Conservation (phyloP, 2,329 filamentous ascomycete genomes). For the Sarocladium brachiariae region DNA sequence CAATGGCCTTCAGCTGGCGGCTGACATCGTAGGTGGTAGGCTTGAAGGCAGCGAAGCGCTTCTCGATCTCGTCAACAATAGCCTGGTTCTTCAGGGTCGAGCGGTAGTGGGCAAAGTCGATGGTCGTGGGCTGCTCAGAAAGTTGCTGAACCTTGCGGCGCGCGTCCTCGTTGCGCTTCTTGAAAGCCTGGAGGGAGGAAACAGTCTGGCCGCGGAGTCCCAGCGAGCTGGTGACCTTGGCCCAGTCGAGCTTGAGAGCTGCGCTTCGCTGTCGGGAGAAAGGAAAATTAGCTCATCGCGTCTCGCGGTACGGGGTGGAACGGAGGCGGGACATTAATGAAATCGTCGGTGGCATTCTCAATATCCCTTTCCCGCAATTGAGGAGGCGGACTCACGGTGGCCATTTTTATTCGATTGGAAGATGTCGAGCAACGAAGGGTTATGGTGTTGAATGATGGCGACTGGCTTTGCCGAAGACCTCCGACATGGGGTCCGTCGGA, state of each 20-base stretch:
- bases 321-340: background rate
- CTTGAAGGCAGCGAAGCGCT: slow-evolving; percentile 87
- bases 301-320: slow-evolving; percentile 14
- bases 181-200: slow-evolving; percentile 87
- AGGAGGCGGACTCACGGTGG: slow-evolving; percentile 52
- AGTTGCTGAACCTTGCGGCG: slow-evolving; percentile 87
- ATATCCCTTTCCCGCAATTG: slow-evolving; percentile 21
- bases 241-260: slow-evolving; percentile 99
- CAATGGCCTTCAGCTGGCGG: slow-evolving; percentile 96
- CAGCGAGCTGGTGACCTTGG: slow-evolving; percentile 86
- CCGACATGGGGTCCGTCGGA: slow-evolving; percentile 17
- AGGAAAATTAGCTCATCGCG: slow-evolving; percentile 49
- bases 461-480: slow-evolving; percentile 36
- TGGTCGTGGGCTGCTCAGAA: slow-evolving; percentile 71
- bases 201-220: slow-evolving; percentile 95
- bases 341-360: slow-evolving; percentile 1
- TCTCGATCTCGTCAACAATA: slow-evolving; percentile 94
- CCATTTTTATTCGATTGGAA: slow-evolving; percentile 54
- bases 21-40: slow-evolving; percentile 85
- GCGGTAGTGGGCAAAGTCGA: slow-evolving; percentile 95
- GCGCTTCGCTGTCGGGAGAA: slow-evolving; percentile 71
- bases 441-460: slow-evolving; percentile 40
- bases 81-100: slow-evolving; percentile 90
- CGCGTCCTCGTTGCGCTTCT: slow-evolving; percentile 99
- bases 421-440: slow-evolving; percentile 41